Base-by-base conservation (phyloP, 1,139 yeast genomes). In the Ogataea hybrid region DNA sequence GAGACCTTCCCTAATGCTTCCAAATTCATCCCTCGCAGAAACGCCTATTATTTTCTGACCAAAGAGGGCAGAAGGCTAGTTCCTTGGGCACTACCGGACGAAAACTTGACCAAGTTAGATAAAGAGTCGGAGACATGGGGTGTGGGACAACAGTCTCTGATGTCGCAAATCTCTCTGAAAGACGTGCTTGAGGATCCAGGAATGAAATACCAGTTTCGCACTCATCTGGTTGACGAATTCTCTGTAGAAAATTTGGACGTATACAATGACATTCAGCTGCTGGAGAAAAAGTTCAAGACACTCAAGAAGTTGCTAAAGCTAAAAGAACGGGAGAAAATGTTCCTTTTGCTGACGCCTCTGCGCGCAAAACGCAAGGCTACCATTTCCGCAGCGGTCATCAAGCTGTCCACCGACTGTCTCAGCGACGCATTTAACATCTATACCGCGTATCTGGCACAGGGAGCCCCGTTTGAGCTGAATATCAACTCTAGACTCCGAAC, bases 231-330 rank as follows among this genome's bases (percentile, higher is more conserved):
- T 35, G 71, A 70, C 14, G 84, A 80, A 42, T 74, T 71, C 47
- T 87, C 96, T 58, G 75, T 73, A 4, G 97, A 90, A 57, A 88
- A 87, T 53, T 63, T 88, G 16, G 81, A 81, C 51, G 89, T 85
- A 11, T 86, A 79, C 58, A 62, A 73, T 34, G 86, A 80, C 44
- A 68, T 86, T 36, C 65, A 67, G 34, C 70, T 71, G 33, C 76
- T 68, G 44, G 57, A 61, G 30, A 67, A 63, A 51, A 66, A 62
- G 51, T 62, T 69, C 62, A 52, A 54, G 4, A 55, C 62, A 6
- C 54, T 71, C 41, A 67, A 63, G 42, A 68, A 52, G 38, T 42
- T 55, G 52, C 37, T 56, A 47, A 61, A 52, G 37, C 29, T 51
- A 34, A 46, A 59, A 45, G 46, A 53, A 25, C 44, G 47, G 27